Percentiles rank a stretch among this genome's conserved stretches.
Conservation (phyloP, 1,284 basidiomycete genomes). For the Cronartium quercuum region DNA sequence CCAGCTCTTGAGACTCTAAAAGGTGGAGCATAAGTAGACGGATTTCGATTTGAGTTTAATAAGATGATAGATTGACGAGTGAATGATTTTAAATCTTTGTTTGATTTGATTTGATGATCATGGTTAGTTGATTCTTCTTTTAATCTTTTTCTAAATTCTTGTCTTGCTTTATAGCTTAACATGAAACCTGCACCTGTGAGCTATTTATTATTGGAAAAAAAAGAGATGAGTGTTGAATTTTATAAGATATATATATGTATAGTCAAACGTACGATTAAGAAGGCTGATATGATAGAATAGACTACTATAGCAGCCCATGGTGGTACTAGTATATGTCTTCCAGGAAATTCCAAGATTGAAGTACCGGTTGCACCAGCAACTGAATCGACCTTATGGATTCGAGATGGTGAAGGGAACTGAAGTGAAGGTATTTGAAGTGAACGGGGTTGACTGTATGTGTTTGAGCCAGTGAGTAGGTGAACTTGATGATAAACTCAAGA, state of each 20-base stretch:
- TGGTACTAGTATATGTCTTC: constrained; percentile 16
- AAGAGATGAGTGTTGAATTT: not conserved
- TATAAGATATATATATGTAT: not conserved
- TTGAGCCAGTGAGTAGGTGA: not conserved
- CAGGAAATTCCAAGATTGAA: constrained; percentile 6
- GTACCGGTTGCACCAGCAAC: constrained; percentile 17
- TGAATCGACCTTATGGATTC: not conserved
- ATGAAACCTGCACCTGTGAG: constrained; percentile 26
- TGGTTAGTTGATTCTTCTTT: not conserved
- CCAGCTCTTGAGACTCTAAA: constrained; percentile 8
- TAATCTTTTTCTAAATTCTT: constrained; percentile 29
- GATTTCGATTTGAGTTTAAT: constrained; percentile 8
- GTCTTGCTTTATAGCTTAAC: constrained; percentile 21
- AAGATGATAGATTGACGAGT: constrained; percentile 36
- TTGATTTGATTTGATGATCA: not conserved
- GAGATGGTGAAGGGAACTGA: not conserved
- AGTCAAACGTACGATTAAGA: not conserved
- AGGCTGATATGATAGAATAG: not conserved
- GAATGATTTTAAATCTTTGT: constrained; percentile 33
- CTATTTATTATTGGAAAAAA: not conserved
- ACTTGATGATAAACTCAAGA: too few relatives aligned
- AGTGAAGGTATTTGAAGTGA: not conserved
- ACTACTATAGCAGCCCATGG: constrained; percentile 17
- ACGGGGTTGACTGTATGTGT: not conserved
- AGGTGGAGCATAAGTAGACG: not conserved